These are phyloP conservation scores for Xylaria palmicola DNA, from an alignment of 495 filamentous ascomycete species.

Conservation along the genomic window DNA sequence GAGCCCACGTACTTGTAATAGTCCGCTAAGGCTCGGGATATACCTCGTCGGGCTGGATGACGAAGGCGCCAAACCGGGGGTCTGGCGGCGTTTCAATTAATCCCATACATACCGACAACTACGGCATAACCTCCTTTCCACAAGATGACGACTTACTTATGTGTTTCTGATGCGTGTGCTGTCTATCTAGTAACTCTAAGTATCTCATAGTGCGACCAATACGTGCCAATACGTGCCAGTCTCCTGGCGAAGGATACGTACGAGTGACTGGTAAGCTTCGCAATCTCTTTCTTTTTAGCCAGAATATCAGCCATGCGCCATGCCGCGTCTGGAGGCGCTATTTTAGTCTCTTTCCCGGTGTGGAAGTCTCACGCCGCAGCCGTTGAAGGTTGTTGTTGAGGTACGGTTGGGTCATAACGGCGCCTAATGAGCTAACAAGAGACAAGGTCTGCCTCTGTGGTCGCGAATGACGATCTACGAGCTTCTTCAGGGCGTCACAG, in stretches of 20 bases:
- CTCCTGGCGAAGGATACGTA: neutral
- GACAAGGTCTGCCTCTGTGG: too few species aligned
- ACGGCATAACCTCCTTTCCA: neutral
- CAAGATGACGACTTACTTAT: too few species aligned
- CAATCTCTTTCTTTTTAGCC: slow-evolving; percentile 15
- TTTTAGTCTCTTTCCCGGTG: slow-evolving; percentile 5
- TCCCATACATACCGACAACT: too few species aligned
- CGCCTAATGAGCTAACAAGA: neutral
- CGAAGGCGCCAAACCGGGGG: too few species aligned
- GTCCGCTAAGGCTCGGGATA: neutral
- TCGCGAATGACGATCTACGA: slow-evolving; percentile 1
- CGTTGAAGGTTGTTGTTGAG: neutral
- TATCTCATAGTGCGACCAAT: too few species aligned
- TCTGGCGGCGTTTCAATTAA: too few species aligned
- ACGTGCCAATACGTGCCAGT: too few species aligned
- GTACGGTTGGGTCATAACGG: slow-evolving; percentile 11
- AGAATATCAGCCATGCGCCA: slow-evolving; percentile 2
- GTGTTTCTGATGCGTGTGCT: too few species aligned
- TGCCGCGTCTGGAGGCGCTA: slow-evolving; percentile 4
- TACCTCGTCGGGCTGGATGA: too few species aligned
- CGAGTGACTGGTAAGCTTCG: slow-evolving; percentile 1
- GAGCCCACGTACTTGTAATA: too few species aligned
- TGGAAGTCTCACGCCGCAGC: slow-evolving; percentile 4
- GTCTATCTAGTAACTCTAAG: too few species aligned
- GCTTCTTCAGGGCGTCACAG: neutral